A percentile compares a stretch with the other conserved stretches of the same genome.
Evolutionary conservation across 176 grass and related monocot species (phyloP).

Genomic region (Triticum urartu): DNA sequence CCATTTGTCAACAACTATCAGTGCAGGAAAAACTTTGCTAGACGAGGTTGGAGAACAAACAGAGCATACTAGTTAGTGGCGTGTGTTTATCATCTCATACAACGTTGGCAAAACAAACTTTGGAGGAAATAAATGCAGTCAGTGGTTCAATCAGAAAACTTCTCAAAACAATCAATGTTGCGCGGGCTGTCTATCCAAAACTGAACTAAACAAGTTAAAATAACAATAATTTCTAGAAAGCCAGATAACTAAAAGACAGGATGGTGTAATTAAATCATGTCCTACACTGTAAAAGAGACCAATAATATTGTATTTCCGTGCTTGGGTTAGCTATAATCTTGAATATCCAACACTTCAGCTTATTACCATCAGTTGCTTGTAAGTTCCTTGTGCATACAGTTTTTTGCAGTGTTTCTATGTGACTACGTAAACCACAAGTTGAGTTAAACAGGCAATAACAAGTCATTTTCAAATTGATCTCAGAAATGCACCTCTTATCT

Average conservation of each 20-base stretch:
- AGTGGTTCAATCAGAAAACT: background rate
- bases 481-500: slow-evolving; percentile 49
- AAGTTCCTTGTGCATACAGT: background rate
- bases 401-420: slow-evolving; percentile 12
- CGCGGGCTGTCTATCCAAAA: background rate
- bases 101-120: background rate
- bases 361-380: background rate
- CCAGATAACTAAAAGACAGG: background rate
- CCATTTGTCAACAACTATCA: slow-evolving; percentile 7
- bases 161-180: background rate
- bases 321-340: background rate
- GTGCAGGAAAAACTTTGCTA: slow-evolving; percentile 13
- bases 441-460: background rate
- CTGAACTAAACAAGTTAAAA: background rate
- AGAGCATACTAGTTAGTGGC: background rate
- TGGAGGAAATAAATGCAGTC: background rate
- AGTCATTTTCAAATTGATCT: background rate
- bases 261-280: background rate
- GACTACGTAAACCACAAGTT: background rate
- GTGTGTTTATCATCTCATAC: slow-evolving; percentile 14
- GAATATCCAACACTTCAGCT: background rate
- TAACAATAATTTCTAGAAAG: background rate
- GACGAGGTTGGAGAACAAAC: slow-evolving; percentile 3
- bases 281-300: background rate
- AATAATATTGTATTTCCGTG: background rate